A percentile compares a stretch with the other conserved stretches of the same genome.
These are phyloP conservation scores for Hymenoscyphus repandus DNA, from an alignment of 2,329 filamentous ascomycete genomes.

Conservation along the genomic window DNA sequence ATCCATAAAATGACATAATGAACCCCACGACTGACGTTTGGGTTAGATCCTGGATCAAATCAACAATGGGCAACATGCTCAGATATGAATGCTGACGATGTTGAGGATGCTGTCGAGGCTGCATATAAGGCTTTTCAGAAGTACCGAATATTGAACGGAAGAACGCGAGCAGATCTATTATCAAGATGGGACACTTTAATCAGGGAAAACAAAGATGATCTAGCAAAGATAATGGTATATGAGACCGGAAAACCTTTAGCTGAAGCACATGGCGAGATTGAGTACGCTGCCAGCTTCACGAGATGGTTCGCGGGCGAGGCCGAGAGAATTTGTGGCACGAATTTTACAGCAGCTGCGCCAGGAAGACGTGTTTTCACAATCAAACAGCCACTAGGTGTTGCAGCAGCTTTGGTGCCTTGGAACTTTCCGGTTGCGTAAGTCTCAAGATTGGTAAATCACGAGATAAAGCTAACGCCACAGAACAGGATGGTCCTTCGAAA, in stretches of 20 bases:
- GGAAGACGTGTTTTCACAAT: slow-evolving; percentile 64
- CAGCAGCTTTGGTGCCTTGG: slow-evolving; percentile 66
- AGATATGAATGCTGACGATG: slow-evolving; percentile 47
- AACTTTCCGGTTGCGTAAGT: slow-evolving; percentile 60
- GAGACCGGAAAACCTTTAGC: slow-evolving; percentile 49
- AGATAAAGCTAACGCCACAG: not conserved
- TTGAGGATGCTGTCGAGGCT: slow-evolving; percentile 53
- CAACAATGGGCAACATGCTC: slow-evolving; percentile 38
- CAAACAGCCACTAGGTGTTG: slow-evolving; percentile 69
- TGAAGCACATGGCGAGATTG: slow-evolving; percentile 47
- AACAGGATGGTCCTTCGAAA: slow-evolving; percentile 63
- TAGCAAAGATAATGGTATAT: slow-evolving; percentile 58
- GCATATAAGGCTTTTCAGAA: slow-evolving; percentile 55
- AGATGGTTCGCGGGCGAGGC: slow-evolving; percentile 57
- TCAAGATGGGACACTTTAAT: slow-evolving; percentile 62
- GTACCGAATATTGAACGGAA: slow-evolving; percentile 55
- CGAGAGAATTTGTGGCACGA: slow-evolving; percentile 56
- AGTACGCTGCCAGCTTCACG: slow-evolving; percentile 46
- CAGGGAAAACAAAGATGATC: slow-evolving; percentile 54
- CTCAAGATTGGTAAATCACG: too few relatives aligned
- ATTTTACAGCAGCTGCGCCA: slow-evolving; percentile 53
- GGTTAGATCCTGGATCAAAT: slow-evolving; percentile 41
- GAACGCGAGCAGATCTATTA: slow-evolving; percentile 56
- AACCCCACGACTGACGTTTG: not conserved
- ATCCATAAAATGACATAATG: not conserved